Evolutionary conservation across 305 asterid species (phyloP).

Genomic region (Rubia occidens): DNA sequence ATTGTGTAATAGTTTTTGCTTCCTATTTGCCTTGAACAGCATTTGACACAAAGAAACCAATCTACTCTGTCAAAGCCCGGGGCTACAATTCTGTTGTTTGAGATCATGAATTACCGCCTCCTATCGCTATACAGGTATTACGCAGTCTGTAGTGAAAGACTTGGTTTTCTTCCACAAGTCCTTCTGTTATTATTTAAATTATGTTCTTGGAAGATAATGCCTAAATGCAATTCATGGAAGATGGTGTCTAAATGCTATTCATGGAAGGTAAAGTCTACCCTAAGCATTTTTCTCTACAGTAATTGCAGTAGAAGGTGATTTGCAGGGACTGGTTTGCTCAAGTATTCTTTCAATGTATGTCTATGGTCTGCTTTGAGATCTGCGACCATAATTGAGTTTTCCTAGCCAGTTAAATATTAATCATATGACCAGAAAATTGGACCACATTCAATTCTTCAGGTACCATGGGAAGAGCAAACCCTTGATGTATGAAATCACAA

Average conservation of each 20-base stretch:
- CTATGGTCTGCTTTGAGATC: background rate
- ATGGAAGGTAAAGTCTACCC: background rate
- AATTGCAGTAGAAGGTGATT: slow-evolving; percentile 5
- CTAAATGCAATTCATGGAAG: background rate
- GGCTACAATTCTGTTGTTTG: slow-evolving; percentile 75
- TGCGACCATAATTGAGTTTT: slow-evolving; percentile 3
- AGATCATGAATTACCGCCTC: slow-evolving; percentile 86
- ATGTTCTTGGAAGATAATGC: background rate
- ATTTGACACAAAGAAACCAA: slow-evolving; percentile 79
- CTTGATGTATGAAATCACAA: slow-evolving; percentile 81
- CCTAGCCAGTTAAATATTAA: background rate
- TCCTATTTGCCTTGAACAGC: slow-evolving; percentile 36
- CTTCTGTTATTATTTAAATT: background rate
- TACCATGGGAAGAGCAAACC: slow-evolving; percentile 95
- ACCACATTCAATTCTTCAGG: slow-evolving; percentile 37
- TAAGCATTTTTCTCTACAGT: background rate
- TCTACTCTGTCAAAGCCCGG: slow-evolving; percentile 68
- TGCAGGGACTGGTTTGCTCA: background rate
- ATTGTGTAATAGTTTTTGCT: slow-evolving; percentile 14
- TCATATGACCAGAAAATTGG: background rate
- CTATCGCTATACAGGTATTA: slow-evolving; percentile 86
- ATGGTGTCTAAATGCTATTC: background rate
- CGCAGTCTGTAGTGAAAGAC: slow-evolving; percentile 9
- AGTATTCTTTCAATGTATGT: background rate
- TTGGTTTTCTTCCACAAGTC: slow-evolving; percentile 4